phyloP scores from a whole-genome alignment of 2,329 filamentous ascomycete species.

The Colletotrichum simmondsii region DNA sequence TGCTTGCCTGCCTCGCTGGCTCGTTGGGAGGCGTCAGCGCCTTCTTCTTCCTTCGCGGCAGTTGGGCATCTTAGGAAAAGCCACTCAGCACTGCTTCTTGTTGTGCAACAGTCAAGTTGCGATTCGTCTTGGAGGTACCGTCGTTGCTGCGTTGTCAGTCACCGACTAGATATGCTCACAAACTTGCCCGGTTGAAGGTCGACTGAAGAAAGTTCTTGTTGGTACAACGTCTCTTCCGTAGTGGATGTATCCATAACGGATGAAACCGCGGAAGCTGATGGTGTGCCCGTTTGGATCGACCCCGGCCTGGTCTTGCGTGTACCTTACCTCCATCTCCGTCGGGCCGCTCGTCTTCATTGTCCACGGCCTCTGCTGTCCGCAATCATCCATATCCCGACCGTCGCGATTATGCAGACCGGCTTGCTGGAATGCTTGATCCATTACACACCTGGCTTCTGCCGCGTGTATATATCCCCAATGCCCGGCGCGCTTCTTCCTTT shows the following conservation, averaged over 20 bases:
- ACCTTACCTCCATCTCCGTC: conserved; percentile 13
- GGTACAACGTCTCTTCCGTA: conserved; percentile 33
- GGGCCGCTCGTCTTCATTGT: conserved; percentile 20
- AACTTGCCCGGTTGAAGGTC: background rate
- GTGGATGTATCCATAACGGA: conserved; percentile 33
- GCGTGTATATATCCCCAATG: conserved; percentile 32
- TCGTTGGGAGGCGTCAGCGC: background rate
- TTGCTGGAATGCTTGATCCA: conserved; percentile 18
- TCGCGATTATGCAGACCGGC: conserved; percentile 4
- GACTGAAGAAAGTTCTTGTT: conserved; percentile 28
- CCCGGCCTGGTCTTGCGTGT: conserved; percentile 24
- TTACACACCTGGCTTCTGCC: background rate
- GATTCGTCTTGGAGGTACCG: background rate
- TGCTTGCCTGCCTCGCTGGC: conserved; percentile 9
- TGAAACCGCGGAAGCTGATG: conserved; percentile 31
- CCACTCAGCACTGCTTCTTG: background rate
- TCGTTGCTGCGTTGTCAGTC: background rate
- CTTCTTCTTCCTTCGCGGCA: background rate
- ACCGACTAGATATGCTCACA: background rate
- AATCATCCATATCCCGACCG: conserved; percentile 6
- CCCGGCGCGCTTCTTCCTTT: conserved; percentile 11
- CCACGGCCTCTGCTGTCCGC: background rate
- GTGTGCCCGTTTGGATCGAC: conserved; percentile 29
- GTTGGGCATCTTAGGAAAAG: background rate
- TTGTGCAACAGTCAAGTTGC: background rate